Percentiles rank a stretch among this genome's conserved stretches.
These are phyloP conservation scores for Tylopilus sp. DNA, from an alignment of 1,284 basidiomycete genomes.

Conservation along the genomic window DNA sequence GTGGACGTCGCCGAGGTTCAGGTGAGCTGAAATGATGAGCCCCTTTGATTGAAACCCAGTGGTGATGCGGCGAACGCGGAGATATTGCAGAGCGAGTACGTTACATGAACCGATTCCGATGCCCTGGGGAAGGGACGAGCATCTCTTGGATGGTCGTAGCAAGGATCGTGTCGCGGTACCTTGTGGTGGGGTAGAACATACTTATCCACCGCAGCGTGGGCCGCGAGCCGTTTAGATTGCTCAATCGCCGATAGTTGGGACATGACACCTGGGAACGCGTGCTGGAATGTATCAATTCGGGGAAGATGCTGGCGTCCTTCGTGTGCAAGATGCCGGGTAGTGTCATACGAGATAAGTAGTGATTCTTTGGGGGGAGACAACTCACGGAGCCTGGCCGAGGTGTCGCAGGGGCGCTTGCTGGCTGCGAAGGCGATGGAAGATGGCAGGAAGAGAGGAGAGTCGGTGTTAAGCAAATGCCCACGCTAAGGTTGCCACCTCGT, in stretches of 20 bases:
- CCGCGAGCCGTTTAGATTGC: no score
- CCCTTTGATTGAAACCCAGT: no score
- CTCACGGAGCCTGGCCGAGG: no score
- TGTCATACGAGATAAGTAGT: no score
- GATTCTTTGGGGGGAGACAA: no score
- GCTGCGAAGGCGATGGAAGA: constrained; percentile 25
- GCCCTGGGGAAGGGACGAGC: constrained; percentile 46
- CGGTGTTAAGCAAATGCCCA: constrained; percentile 8
- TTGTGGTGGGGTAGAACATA: constrained; percentile 83
- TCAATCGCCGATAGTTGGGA: no score
- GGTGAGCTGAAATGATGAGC: constrained; percentile 83
- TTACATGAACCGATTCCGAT: constrained; percentile 88
- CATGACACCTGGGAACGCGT: no score
- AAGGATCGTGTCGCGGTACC: constrained; percentile 43
- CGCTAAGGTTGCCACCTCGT: no score
- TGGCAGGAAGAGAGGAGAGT: background rate
- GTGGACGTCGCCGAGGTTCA: constrained; percentile 89
- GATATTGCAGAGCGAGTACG: constrained; percentile 1
- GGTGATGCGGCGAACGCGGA: constrained; percentile 52
- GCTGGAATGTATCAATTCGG: constrained; percentile 8
- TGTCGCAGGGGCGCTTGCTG: no score
- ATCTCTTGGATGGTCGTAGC: background rate
- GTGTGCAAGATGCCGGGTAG: background rate
- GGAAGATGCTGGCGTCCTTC: constrained; percentile 1
- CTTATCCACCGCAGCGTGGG: constrained; percentile 91